phyloP scores from a whole-genome alignment of 2,329 filamentous ascomycete genomes.

The Lasiodiplodia gonubiensis region DNA sequence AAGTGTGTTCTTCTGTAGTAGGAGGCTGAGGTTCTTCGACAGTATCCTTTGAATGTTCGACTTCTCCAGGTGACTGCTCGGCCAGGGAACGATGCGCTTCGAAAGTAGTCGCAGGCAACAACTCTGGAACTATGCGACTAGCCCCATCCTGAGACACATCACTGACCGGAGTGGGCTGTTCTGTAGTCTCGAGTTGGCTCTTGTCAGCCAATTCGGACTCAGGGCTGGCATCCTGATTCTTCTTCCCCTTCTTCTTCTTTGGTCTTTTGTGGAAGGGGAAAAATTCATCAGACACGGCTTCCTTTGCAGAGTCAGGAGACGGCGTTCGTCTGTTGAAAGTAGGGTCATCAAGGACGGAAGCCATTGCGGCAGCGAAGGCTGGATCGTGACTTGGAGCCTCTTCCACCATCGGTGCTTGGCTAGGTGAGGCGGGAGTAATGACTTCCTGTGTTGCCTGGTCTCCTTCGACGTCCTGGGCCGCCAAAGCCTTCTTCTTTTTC shows the following conservation, averaged over 20 bases:
- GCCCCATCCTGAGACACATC: not conserved
- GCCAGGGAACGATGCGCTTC: not conserved
- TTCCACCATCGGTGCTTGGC: not conserved
- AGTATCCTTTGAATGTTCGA: not conserved
- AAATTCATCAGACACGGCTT: constrained; percentile 38
- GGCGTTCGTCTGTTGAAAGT: constrained; percentile 35
- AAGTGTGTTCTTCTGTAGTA: constrained; percentile 30
- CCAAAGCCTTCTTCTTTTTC: constrained; percentile 33
- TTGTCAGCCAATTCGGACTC: not conserved
- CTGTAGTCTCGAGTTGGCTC: not conserved
- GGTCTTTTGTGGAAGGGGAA: constrained; percentile 35
- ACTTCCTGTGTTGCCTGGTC: constrained; percentile 8
- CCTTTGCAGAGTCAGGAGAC: constrained; percentile 29
- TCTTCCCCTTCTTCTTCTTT: constrained; percentile 42
- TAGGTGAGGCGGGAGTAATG: not conserved
- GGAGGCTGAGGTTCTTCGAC: not conserved
- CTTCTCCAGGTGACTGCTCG: not conserved
- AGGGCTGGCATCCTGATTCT: constrained; percentile 26
- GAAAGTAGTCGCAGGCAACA: not conserved
- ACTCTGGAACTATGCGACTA: not conserved
- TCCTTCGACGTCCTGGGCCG: not conserved
- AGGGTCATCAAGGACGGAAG: constrained; percentile 46
- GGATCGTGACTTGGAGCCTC: constrained; percentile 4
- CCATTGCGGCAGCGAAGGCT: constrained; percentile 43
- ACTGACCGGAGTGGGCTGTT: not conserved